Evolutionary conservation across 2,329 filamentous ascomycete genomes (phyloP).

Genomic region (Corinectria fuckeliana): DNA sequence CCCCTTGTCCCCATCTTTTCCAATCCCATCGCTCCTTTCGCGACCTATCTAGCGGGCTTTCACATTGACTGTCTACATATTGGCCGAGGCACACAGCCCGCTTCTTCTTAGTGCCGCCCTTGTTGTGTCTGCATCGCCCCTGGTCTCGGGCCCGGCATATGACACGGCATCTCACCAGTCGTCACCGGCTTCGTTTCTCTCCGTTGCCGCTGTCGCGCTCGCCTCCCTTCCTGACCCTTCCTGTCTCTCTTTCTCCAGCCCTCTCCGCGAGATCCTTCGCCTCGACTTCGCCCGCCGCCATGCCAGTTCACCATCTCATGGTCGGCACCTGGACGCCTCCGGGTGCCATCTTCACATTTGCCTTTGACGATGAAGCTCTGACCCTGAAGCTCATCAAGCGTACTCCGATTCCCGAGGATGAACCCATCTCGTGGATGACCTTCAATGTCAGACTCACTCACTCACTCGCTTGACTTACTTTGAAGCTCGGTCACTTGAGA

Average conservation of each 20-base stretch:
- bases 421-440: conserved; percentile 94
- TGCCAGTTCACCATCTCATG: conserved; percentile 87
- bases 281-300: conserved; percentile 48
- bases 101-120: conserved; percentile 6
- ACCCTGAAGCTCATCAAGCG: conserved; percentile 78
- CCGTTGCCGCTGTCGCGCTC: not conserved
- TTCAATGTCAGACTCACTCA: conserved; percentile 70
- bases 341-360: conserved; percentile 87
- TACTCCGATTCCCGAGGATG: conserved; percentile 80
- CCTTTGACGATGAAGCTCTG: conserved; percentile 83
- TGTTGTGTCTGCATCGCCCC: not conserved
- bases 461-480: not conserved
- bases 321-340: conserved; percentile 91
- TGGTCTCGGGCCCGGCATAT: conserved; percentile 12
- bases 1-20: not conserved
- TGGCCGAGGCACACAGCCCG: not conserved
- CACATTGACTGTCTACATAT: not conserved
- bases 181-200: conserved; percentile 11
- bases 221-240: not conserved
- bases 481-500: too few relatives aligned
- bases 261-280: conserved; percentile 16
- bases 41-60: not conserved
- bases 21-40: not conserved
- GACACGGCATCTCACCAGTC: conserved; percentile 18
- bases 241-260: not conserved